phyloP scores from a whole-genome alignment of 495 filamentous ascomycete genomes.

The Tetracladium setigerum region DNA sequence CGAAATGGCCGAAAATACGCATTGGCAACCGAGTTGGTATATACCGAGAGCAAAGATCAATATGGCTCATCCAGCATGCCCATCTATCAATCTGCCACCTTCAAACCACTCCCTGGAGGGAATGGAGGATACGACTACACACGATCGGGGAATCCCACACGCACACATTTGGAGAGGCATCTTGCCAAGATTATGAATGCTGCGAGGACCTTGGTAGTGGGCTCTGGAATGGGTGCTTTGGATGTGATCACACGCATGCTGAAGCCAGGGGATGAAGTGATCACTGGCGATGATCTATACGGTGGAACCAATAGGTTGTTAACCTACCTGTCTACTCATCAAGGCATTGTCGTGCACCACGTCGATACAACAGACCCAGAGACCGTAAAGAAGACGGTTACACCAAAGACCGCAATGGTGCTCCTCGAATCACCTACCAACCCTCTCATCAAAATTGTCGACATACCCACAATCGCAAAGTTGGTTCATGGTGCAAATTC shows the following conservation, averaged over 20 bases:
- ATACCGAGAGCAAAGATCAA: slow-evolving; percentile 90
- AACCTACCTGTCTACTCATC: slow-evolving; percentile 79
- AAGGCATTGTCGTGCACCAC: slow-evolving; percentile 89
- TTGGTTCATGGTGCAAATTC: slow-evolving; percentile 70
- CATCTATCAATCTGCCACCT: slow-evolving; percentile 97
- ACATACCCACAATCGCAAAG: slow-evolving; percentile 71
- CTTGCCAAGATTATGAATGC: slow-evolving; percentile 98
- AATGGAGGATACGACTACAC: slow-evolving; percentile 95
- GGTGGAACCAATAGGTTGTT: slow-evolving; percentile 91
- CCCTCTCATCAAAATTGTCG: slow-evolving; percentile 94
- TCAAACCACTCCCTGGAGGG: slow-evolving; percentile 75
- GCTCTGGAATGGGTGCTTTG: slow-evolving; percentile 93
- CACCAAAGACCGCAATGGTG: slow-evolving; percentile 84
- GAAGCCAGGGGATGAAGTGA: slow-evolving; percentile 90
- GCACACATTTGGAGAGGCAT: slow-evolving; percentile 93
- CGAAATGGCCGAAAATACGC: slow-evolving; percentile 76
- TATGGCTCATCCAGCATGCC: slow-evolving; percentile 92
- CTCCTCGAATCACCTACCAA: slow-evolving; percentile 95
- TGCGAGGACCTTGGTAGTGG: slow-evolving; percentile 80
- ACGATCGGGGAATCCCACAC: slow-evolving; percentile 90
- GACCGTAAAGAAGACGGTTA: slow-evolving; percentile 59
- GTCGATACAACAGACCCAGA: slow-evolving; percentile 81
- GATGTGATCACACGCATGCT: slow-evolving; percentile 95
- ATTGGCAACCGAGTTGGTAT: slow-evolving; percentile 91
- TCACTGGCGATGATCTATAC: slow-evolving; percentile 95